These are phyloP conservation scores for Clavaria fumosa DNA, from an alignment of 768 basidiomycete species.

Conservation along the genomic window DNA sequence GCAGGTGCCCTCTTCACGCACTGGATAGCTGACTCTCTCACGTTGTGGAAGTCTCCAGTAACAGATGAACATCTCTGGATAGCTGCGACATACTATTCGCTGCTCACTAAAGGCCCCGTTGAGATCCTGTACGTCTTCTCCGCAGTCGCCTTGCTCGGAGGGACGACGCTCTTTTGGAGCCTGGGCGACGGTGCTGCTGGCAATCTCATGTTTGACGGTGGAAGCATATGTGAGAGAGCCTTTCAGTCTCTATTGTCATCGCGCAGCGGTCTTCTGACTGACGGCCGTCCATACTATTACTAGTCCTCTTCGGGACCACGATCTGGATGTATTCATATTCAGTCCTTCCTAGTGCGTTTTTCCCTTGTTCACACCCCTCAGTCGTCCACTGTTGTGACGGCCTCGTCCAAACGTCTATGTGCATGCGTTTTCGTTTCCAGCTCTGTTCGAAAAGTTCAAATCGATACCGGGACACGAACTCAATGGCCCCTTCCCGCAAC, in stretches of 20 bases:
- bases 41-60: constrained; percentile 76
- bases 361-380: constrained; percentile 3
- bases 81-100: constrained; percentile 68
- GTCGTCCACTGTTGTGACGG: constrained; percentile 1
- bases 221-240: constrained; percentile 58
- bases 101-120: constrained; percentile 50
- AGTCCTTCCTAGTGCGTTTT: constrained; percentile 61
- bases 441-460: constrained; percentile 42
- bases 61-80: constrained; percentile 79
- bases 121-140: constrained; percentile 41
- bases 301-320: constrained; percentile 68
- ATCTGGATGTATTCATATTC: constrained; percentile 56
- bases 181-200: constrained; percentile 61
- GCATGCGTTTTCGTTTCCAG: constrained; percentile 20
- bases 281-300: constrained; percentile 1
- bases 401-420: constrained; percentile 2
- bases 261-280: neutral
- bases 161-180: constrained; percentile 59
- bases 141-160: constrained; percentile 44
- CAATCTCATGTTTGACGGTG: constrained; percentile 86
- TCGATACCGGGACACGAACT: constrained; percentile 36
- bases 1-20: constrained; percentile 72
- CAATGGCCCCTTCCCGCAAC: constrained; percentile 44
- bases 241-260: constrained; percentile 1
- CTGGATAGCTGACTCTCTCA: constrained; percentile 88